These are phyloP conservation scores for Gamsiella multidivaricata DNA, from an alignment of 192 early-diverging fungal genomes.

Conservation along the genomic window DNA sequence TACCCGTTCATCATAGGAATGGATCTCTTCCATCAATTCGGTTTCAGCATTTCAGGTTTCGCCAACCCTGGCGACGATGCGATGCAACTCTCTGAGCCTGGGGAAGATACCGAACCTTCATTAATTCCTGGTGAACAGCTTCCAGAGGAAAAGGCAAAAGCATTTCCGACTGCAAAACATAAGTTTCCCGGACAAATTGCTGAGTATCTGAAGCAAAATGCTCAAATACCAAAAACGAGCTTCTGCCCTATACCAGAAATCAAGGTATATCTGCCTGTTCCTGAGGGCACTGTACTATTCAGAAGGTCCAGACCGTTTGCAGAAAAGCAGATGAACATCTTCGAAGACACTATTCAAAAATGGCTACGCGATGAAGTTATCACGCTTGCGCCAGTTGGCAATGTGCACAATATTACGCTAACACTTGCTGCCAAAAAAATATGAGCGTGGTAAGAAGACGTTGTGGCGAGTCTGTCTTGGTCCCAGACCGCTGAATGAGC, in stretches of 20 bases:
- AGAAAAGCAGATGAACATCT: neutral
- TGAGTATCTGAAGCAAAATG: neutral
- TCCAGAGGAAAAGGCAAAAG: neutral
- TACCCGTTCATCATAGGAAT: constrained; percentile 1
- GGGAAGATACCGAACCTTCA: neutral
- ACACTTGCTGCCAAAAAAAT: constrained; percentile 31
- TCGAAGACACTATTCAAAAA: neutral
- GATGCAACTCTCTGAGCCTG: neutral
- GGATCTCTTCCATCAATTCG: constrained; percentile 11
- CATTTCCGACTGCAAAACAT: neutral
- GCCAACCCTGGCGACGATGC: too few relatives aligned
- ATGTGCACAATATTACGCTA: constrained; percentile 13
- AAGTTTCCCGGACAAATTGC: neutral
- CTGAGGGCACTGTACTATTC: constrained; percentile 1
- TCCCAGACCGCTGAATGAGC: constrained; percentile 15
- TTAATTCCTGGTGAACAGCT: neutral
- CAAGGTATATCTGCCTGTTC: constrained; percentile 15
- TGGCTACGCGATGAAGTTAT: constrained; percentile 9
- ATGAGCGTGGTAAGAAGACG: constrained; percentile 16
- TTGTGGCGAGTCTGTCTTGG: constrained; percentile 24
- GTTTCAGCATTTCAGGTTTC: constrained; percentile 1
- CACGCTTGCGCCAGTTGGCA: neutral
- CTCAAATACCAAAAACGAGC: neutral
- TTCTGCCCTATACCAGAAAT: constrained; percentile 16
- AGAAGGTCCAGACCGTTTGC: neutral